Evolutionary conservation across 1,139 yeast species (phyloP).

Genomic region (Saccharomyces hybrid): DNA sequence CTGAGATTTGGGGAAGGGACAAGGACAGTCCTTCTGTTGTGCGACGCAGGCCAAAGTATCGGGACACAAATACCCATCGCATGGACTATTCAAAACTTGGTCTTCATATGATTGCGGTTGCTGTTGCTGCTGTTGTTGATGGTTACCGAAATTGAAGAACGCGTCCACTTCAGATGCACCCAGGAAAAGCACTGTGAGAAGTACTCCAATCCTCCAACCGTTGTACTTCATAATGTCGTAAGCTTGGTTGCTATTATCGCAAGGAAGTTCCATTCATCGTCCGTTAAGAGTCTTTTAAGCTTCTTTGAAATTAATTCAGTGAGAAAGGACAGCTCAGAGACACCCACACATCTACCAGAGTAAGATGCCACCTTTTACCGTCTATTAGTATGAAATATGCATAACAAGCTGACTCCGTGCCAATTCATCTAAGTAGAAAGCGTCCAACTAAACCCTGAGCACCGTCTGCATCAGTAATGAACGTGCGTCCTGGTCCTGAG

Average conservation of each 20-base stretch:
- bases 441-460: too few relatives aligned
- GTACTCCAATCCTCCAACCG: not conserved
- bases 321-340: not conserved
- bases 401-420: not conserved
- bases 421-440: not conserved
- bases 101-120: constrained; percentile 34
- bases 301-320: not conserved
- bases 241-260: not conserved
- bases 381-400: not conserved
- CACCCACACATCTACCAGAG: not conserved
- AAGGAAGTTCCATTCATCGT: not conserved
- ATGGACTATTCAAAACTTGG: constrained; percentile 36
- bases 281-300: not conserved
- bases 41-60: constrained; percentile 76
- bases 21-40: constrained; percentile 68
- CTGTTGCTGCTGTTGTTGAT: constrained; percentile 35
- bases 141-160: constrained; percentile 24
- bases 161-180: constrained; percentile 1
- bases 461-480: too few relatives aligned
- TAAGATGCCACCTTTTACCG: not conserved
- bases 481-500: too few relatives aligned
- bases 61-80: constrained; percentile 69
- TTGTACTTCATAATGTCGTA: not conserved
- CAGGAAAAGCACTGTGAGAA: not conserved
- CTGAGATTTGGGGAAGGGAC: constrained; percentile 82